Evolutionary conservation across 2,329 filamentous ascomycete species (phyloP).

Genomic region (Penicillium sclerotigenum): DNA sequence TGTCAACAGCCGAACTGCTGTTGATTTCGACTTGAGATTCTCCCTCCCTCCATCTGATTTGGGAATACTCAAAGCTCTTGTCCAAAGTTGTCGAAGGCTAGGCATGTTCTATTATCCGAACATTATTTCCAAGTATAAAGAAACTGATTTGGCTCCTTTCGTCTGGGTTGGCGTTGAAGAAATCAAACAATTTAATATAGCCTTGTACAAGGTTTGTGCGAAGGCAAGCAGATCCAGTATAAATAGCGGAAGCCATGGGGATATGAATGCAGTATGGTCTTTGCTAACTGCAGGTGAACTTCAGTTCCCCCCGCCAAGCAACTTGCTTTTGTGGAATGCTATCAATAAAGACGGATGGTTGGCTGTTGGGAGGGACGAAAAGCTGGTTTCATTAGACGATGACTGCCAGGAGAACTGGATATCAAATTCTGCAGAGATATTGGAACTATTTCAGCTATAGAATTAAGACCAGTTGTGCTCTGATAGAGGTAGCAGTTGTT

Average conservation of each 20-base stretch:
- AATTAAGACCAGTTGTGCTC: background rate
- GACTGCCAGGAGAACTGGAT: slow-evolving; percentile 10
- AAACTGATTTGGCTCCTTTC: slow-evolving; percentile 13
- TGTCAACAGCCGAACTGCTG: background rate
- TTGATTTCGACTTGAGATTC: slow-evolving; percentile 16
- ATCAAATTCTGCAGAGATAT: slow-evolving; percentile 5
- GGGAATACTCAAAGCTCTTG: slow-evolving; percentile 22
- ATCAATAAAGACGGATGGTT: slow-evolving; percentile 8
- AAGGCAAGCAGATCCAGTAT: background rate
- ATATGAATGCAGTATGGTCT: background rate
- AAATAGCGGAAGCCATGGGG: background rate
- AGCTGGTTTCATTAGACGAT: background rate
- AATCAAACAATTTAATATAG: slow-evolving; percentile 29
- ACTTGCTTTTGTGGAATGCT: slow-evolving; percentile 15
- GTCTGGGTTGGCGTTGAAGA: slow-evolving; percentile 30
- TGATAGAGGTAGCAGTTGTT: background rate
- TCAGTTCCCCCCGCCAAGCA: slow-evolving; percentile 20
- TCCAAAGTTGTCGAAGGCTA: slow-evolving; percentile 26
- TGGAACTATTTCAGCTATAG: background rate
- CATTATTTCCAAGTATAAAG: slow-evolving; percentile 20
- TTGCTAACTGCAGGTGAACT: slow-evolving; percentile 15
- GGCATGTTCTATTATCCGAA: slow-evolving; percentile 32
- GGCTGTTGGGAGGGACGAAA: background rate
- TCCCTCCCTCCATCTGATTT: slow-evolving; percentile 4
- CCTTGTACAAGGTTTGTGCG: slow-evolving; percentile 25